A percentile compares a stretch with the other conserved stretches of the same genome.
These are phyloP conservation scores for Phytopythium vexans DNA, from an alignment of 352 stramenopile species.

Conservation along the genomic window DNA sequence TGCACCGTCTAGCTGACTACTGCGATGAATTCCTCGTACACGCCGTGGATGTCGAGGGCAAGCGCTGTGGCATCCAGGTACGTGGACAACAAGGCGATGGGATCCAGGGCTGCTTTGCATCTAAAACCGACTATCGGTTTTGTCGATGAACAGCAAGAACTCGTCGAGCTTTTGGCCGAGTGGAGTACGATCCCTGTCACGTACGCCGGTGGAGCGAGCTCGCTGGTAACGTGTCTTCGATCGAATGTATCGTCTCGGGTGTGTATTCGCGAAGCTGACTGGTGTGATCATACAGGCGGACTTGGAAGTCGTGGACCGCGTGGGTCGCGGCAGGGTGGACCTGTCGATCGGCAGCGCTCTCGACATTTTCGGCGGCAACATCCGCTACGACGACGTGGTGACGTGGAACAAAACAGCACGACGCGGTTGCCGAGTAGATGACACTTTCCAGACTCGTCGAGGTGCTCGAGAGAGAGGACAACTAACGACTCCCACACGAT, in stretches of 20 bases:
- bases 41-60: constrained; percentile 97
- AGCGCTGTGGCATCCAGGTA: constrained; percentile 92
- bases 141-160: constrained; percentile 80
- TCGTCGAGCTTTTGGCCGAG: constrained; percentile 91
- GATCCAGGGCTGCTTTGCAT: neutral
- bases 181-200: constrained; percentile 95
- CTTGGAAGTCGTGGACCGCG: constrained; percentile 91
- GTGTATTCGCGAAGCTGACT: neutral
- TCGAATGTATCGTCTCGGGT: neutral
- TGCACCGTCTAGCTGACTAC: constrained; percentile 88
- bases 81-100: neutral
- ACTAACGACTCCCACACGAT: too few relatives aligned
- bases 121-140: neutral
- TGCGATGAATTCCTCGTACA: constrained; percentile 98
- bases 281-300: constrained; percentile 63
- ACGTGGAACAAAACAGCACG: constrained; percentile 74
- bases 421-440: neutral
- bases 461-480: too few relatives aligned
- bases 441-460: too few relatives aligned
- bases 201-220: constrained; percentile 95
- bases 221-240: constrained; percentile 42
- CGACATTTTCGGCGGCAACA: constrained; percentile 95
- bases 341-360: constrained; percentile 98
- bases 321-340: constrained; percentile 94
- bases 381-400: constrained; percentile 93